Percentiles rank a stretch among this genome's conserved stretches.
These are phyloP conservation scores for Oryza longistaminata DNA, from an alignment of 176 grass and related monocot genomes.

Conservation along the genomic window DNA sequence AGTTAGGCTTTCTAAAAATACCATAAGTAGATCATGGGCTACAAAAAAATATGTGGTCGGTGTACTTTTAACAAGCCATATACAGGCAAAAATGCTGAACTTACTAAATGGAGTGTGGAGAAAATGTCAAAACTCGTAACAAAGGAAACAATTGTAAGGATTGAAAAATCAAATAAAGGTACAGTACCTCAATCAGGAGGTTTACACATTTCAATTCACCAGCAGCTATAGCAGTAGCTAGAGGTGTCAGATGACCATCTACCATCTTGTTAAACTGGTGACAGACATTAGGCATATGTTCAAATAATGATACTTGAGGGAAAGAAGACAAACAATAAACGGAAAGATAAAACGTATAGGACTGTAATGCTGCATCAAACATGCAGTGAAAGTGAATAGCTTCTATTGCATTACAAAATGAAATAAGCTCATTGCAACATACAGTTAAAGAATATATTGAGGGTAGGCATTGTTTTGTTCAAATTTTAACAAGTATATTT, in stretches of 20 bases:
- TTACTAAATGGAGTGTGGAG: neutral
- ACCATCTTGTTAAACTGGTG: conserved; percentile 1
- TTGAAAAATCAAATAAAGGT: conserved; percentile 1
- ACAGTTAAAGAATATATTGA: too few species aligned
- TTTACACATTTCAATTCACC: conserved; percentile 1
- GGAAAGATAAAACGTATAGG: neutral
- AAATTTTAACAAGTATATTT: too few species aligned
- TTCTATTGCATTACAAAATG: too few species aligned
- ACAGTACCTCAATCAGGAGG: conserved; percentile 9
- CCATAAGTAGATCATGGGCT: too few species aligned
- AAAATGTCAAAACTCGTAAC: neutral
- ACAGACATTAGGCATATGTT: neutral
- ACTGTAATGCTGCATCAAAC: too few species aligned
- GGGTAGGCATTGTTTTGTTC: too few species aligned
- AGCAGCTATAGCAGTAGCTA: neutral
- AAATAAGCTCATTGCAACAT: too few species aligned
- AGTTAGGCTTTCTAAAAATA: too few species aligned
- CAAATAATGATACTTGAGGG: neutral
- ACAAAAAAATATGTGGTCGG: too few species aligned
- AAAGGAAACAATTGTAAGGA: neutral
- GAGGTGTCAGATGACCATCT: neutral
- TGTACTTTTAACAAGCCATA: too few species aligned
- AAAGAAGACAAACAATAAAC: neutral
- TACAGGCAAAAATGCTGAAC: too few species aligned
- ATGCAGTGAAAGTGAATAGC: too few species aligned